Conservation (phyloP, 2,329 filamentous ascomycete genomes). For the Sphaerulina vaccinii region DNA sequence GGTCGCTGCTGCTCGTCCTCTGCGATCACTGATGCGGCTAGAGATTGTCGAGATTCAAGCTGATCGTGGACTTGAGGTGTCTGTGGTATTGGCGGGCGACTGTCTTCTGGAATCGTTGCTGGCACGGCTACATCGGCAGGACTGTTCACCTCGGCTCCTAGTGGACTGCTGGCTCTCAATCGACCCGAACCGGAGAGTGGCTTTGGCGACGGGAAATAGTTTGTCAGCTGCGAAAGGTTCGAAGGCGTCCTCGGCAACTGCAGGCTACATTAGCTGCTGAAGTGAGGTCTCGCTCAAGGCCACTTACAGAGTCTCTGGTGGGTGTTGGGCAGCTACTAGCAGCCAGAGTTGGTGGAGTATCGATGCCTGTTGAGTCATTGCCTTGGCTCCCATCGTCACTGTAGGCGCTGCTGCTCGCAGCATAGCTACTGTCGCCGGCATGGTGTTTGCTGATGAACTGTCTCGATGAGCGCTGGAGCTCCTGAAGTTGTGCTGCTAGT, state of each 20-base stretch:
- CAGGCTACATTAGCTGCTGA: neutral
- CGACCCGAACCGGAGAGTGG: slow-evolving; percentile 11
- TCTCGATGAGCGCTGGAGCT: slow-evolving; percentile 14
- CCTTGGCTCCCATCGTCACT: slow-evolving; percentile 19
- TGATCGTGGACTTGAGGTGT: neutral
- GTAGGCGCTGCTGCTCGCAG: slow-evolving; percentile 14
- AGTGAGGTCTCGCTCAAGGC: neutral
- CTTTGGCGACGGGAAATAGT: slow-evolving; percentile 12
- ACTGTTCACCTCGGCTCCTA: slow-evolving; percentile 11
- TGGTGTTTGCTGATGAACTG: slow-evolving; percentile 14
- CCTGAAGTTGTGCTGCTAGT: slow-evolving; percentile 18
- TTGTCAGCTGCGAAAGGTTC: slow-evolving; percentile 11
- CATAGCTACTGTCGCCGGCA: slow-evolving; percentile 12
- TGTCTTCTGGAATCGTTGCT: slow-evolving; percentile 18
- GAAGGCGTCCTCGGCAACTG: slow-evolving; percentile 20
- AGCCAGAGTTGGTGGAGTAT: slow-evolving; percentile 16
- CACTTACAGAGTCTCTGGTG: slow-evolving; percentile 7
- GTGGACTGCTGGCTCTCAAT: slow-evolving; percentile 14
- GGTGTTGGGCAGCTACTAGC: slow-evolving; percentile 17
- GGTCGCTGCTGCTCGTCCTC: slow-evolving; percentile 3
- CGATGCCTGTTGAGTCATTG: slow-evolving; percentile 4
- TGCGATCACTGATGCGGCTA: neutral
- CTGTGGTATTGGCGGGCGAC: slow-evolving; percentile 1
- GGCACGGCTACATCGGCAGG: slow-evolving; percentile 14
- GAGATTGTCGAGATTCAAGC: neutral